Evolutionary conservation across 345 rosid species (phyloP), one percentile per base, ranked within the genome.

Genomic region (Citrus mangshanensis): DNA sequence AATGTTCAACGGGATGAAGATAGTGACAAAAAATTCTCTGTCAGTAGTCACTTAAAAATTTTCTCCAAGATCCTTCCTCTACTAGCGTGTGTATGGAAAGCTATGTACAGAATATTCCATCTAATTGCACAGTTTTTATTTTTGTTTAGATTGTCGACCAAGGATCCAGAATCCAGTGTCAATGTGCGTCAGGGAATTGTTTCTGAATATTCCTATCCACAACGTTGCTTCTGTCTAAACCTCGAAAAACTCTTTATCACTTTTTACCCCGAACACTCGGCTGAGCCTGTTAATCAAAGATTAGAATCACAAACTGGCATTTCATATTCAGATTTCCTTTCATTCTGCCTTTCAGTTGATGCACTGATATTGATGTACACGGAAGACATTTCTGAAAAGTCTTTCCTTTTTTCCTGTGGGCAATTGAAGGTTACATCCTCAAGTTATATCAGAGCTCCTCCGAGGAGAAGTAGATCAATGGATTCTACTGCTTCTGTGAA

Each of bases 261-360:
- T 69, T 25, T 87, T 79, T 86, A 75, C 70, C 91, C 93, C 27
- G 77, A 60, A 46, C 74, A 55, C 71, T 77, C 76, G 73, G 71
- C 62, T 80, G 75, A 78, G 76, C 82, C 84, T 78, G 78, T 65
- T 77, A 70, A 74, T 73, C 79, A 84, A 80, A 76, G 79, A 82
- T n/a, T 77, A 42, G 87, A 84, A 80, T 76, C 88, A 38, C 81
- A 38, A 72, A 66, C 70, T 77, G 87, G 88, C 77, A 84, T 78
- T 69, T 68, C 84, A 18, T 75, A 74, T 79, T 84, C 88, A 70
- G 84, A 89, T 80, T 67, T 82, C 55, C 81, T 78, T 74, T 88
- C 86, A 28, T 85, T 93, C 76, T 82, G 86, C 86, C 81, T 95
- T 77, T 86, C 87, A n/a, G 75, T 86, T 82, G 88, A 91, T 80